These are phyloP conservation scores for Xylaria curta DNA, from an alignment of 495 filamentous ascomycete species.

Conservation along the genomic window DNA sequence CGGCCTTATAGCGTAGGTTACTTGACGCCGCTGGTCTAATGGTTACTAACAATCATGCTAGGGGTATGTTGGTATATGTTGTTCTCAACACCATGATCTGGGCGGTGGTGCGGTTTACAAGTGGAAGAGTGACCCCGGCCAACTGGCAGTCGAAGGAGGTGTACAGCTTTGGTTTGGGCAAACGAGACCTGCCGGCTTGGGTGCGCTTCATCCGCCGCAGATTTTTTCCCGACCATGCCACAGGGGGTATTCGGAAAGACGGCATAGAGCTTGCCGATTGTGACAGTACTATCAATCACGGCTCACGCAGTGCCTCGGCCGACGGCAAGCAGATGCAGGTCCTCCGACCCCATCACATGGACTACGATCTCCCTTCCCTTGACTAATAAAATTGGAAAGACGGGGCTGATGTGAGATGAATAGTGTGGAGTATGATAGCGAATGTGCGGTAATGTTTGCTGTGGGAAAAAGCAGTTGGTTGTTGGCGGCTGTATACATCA, in stretches of 20 bases:
- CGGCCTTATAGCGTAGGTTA: constrained; percentile 70
- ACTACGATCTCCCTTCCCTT: constrained; percentile 37
- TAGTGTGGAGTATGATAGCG: background rate
- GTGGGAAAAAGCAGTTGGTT: constrained; percentile 14
- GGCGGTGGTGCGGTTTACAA: constrained; percentile 56
- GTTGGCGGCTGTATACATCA: constrained; percentile 18
- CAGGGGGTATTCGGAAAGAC: constrained; percentile 32
- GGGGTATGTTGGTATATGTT: constrained; percentile 75
- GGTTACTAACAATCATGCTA: constrained; percentile 29
- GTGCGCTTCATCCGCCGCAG: constrained; percentile 30
- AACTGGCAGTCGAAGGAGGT: constrained; percentile 77
- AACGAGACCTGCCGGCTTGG: constrained; percentile 44
- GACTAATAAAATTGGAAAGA: constrained; percentile 29
- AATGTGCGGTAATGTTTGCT: constrained; percentile 9
- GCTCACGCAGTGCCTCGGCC: constrained; percentile 39
- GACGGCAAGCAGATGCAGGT: constrained; percentile 35
- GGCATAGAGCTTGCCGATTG: constrained; percentile 41
- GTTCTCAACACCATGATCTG: constrained; percentile 70
- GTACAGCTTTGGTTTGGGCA: constrained; percentile 68
- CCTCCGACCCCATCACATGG: constrained; percentile 27
- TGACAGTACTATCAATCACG: constrained; percentile 36
- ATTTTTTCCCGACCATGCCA: constrained; percentile 22
- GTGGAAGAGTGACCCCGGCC: constrained; percentile 67
- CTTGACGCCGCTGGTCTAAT: background rate
- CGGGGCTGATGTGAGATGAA: background rate